Evolutionary conservation across 768 basidiomycete genomes (phyloP).

Genomic region (Kwoniella bestiolae): DNA sequence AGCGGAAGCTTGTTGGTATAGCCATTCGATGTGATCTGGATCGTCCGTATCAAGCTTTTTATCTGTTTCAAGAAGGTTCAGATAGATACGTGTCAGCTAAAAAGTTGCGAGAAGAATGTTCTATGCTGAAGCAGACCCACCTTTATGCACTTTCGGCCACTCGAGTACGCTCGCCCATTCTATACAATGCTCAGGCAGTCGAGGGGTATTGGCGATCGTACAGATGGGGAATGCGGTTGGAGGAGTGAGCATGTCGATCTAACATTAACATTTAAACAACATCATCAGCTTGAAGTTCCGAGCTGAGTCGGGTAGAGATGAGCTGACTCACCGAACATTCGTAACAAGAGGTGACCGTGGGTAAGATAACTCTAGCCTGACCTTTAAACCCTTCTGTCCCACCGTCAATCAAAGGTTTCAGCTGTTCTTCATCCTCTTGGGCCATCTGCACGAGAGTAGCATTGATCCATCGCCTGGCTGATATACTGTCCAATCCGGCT

Average conservation of each 20-base stretch:
- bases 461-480: conserved; percentile 98
- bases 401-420: conserved; percentile 97
- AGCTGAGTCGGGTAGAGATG: background rate
- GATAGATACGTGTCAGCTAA: no score
- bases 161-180: conserved; percentile 99
- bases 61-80: conserved; percentile 62
- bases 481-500: conserved; percentile 95
- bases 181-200: conserved; percentile 97
- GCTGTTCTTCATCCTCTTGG: conserved; percentile 88
- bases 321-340: conserved; percentile 73
- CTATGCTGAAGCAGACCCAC: conserved; percentile 59
- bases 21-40: conserved; percentile 93
- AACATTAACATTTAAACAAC: background rate
- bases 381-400: conserved; percentile 99
- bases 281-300: background rate
- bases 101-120: no score
- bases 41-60: conserved; percentile 97
- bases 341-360: conserved; percentile 93
- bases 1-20: conserved; percentile 75
- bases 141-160: conserved; percentile 92
- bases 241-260: conserved; percentile 94
- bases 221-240: conserved; percentile 97
- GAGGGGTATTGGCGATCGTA: conserved; percentile 97
- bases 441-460: conserved; percentile 94
- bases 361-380: conserved; percentile 94